Percentiles rank a stretch among this genome's conserved stretches.
These are phyloP conservation scores for Aspergillus calidoustus DNA, from an alignment of 2,329 filamentous ascomycete genomes.

Conservation along the genomic window DNA sequence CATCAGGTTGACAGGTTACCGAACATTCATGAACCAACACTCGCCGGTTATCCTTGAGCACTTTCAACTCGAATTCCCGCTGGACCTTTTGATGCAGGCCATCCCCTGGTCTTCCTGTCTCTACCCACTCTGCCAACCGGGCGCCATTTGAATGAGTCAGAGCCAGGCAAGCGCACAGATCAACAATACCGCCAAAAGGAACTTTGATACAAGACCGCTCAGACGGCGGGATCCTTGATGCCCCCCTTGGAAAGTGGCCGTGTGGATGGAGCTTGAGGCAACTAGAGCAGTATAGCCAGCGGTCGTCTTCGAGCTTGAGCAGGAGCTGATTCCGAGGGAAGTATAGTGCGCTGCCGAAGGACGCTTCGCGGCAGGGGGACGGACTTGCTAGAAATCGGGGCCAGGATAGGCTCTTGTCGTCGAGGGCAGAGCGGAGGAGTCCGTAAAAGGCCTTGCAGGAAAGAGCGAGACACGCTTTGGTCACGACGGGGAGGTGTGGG, in stretches of 20 bases:
- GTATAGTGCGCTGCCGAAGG: not conserved
- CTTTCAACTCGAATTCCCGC: not conserved
- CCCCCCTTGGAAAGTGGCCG: not conserved
- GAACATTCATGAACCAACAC: not conserved
- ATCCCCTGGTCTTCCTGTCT: not conserved
- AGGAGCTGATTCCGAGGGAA: conserved; percentile 6
- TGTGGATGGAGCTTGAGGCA: conserved; percentile 16
- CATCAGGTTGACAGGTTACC: conserved; percentile 8
- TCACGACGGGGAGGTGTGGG: not conserved
- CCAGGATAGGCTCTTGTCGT: conserved; percentile 10
- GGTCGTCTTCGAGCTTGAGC: conserved; percentile 12
- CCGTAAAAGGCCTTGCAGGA: conserved; percentile 13
- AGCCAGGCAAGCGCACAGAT: conserved; percentile 11
- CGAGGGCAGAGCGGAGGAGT: not conserved
- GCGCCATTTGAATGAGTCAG: conserved; percentile 3
- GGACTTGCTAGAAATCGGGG: conserved; percentile 6
- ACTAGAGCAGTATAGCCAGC: conserved; percentile 4
- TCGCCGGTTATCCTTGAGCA: not conserved
- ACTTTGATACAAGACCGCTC: not conserved
- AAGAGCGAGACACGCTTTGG: conserved; percentile 12
- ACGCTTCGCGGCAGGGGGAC: not conserved
- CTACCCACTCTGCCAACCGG: conserved; percentile 1
- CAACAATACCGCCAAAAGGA: not conserved
- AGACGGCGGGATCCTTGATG: not conserved
- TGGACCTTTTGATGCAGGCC: not conserved